Evolutionary conservation across 805 yeast species (phyloP).

Genomic region (Candida mattraensis): DNA sequence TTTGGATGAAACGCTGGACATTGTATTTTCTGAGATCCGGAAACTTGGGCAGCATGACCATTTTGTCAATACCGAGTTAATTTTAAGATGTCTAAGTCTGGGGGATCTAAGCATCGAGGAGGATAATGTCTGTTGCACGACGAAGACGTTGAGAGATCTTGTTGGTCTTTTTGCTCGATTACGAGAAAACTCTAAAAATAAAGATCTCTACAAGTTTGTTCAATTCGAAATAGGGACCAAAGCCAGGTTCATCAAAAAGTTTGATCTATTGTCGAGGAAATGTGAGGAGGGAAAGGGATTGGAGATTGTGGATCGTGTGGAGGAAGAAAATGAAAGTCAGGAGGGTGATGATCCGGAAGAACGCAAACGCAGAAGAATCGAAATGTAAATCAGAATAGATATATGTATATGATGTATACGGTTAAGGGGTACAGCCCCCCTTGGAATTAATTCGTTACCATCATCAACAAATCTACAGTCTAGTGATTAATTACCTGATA

Average conservation of each 20-base stretch:
- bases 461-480: neutral
- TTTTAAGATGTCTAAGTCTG: constrained; percentile 22
- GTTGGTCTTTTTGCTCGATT: constrained; percentile 20
- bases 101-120: constrained; percentile 25
- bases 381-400: neutral
- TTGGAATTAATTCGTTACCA: neutral
- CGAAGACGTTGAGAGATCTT: constrained; percentile 22
- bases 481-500: constrained; percentile 1
- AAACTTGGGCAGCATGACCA: no score
- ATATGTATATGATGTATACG: constrained; percentile 2
- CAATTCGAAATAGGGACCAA: constrained; percentile 21
- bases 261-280: constrained; percentile 6
- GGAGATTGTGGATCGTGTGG: constrained; percentile 14
- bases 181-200: constrained; percentile 23
- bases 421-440: neutral
- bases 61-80: constrained; percentile 18
- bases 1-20: constrained; percentile 9
- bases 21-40: no score
- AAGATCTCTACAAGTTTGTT: constrained; percentile 24
- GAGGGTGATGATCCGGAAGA: constrained; percentile 8
- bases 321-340: constrained; percentile 2
- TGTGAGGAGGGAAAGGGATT: constrained; percentile 19
- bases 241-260: constrained; percentile 15
- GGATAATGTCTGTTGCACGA: constrained; percentile 20
- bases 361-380: constrained; percentile 5